Evolutionary conservation across 202 grass and related monocot genomes (phyloP).

Genomic region (Panicum virgatum): DNA sequence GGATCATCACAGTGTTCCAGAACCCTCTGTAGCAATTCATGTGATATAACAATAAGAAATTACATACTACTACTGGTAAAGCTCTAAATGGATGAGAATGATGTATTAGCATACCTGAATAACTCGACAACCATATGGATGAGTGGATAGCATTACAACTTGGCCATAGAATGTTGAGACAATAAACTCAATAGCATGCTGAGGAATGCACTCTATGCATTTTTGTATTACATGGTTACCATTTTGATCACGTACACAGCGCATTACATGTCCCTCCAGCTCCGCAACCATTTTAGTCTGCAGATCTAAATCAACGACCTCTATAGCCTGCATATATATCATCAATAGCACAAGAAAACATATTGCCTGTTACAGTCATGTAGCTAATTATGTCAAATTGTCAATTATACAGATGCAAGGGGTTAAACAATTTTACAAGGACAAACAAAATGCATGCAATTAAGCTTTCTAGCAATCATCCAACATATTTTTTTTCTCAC

Average conservation of each 20-base stretch:
- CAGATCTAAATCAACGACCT: conserved; percentile 88
- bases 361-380: neutral
- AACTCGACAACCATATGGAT: conserved; percentile 96
- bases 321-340: conserved; percentile 74
- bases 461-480: neutral
- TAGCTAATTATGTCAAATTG: conserved; percentile 3
- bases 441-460: conserved; percentile 4
- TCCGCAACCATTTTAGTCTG: conserved; percentile 90
- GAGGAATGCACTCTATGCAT: conserved; percentile 96
- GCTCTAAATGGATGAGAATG: conserved; percentile 13
- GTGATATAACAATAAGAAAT: conserved; percentile 8
- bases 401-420: neutral
- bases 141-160: conserved; percentile 84
- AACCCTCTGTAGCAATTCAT: conserved; percentile 67
- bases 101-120: conserved; percentile 67
- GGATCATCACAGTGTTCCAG: conserved; percentile 92
- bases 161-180: conserved; percentile 91
- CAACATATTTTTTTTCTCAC: neutral
- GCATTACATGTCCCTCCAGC: conserved; percentile 81
- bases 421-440: neutral
- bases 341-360: neutral
- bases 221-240: conserved; percentile 99
- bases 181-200: conserved; percentile 92
- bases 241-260: conserved; percentile 95
- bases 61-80: neutral